Conservation (phyloP, 768 basidiomycete species). For the Lactifluus echinatus region DNA sequence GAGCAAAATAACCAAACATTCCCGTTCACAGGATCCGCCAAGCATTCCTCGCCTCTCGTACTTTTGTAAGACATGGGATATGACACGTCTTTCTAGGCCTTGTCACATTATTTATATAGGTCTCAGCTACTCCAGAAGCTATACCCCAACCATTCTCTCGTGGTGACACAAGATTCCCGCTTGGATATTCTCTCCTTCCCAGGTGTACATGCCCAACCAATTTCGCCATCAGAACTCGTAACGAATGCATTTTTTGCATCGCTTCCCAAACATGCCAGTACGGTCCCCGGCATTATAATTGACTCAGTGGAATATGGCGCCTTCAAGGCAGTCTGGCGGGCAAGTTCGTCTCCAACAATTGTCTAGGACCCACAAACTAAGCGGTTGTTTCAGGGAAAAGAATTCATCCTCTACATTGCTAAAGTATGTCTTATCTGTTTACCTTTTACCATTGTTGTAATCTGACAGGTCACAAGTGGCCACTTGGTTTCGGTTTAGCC, state of each 20-base stretch:
- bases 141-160: slow-evolving; percentile 55
- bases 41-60: slow-evolving; percentile 37
- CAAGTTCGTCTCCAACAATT: slow-evolving; percentile 26
- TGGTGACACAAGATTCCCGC: slow-evolving; percentile 40
- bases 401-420: slow-evolving; percentile 6
- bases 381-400: neutral
- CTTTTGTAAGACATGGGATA: slow-evolving; percentile 13
- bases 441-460: neutral
- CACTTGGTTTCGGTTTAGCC: slow-evolving; percentile 18
- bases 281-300: slow-evolving; percentile 43
- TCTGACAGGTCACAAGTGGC: slow-evolving; percentile 24
- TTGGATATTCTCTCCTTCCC: slow-evolving; percentile 47
- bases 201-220: slow-evolving; percentile 34
- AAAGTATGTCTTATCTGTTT: slow-evolving; percentile 27
- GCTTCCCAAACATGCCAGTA: slow-evolving; percentile 31
- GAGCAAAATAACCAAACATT: neutral
- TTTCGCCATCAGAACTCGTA: slow-evolving; percentile 43
- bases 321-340: slow-evolving; percentile 52
- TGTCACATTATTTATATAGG: slow-evolving; percentile 25
- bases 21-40: slow-evolving; percentile 39
- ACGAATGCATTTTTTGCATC: slow-evolving; percentile 43
- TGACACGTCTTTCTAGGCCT: neutral
- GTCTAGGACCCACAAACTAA: neutral
- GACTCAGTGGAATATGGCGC: slow-evolving; percentile 46
- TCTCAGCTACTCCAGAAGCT: slow-evolving; percentile 40